These are phyloP conservation scores for Debaryomyces hansenii DNA, from an alignment of 805 yeast genomes.

Conservation along the genomic window DNA sequence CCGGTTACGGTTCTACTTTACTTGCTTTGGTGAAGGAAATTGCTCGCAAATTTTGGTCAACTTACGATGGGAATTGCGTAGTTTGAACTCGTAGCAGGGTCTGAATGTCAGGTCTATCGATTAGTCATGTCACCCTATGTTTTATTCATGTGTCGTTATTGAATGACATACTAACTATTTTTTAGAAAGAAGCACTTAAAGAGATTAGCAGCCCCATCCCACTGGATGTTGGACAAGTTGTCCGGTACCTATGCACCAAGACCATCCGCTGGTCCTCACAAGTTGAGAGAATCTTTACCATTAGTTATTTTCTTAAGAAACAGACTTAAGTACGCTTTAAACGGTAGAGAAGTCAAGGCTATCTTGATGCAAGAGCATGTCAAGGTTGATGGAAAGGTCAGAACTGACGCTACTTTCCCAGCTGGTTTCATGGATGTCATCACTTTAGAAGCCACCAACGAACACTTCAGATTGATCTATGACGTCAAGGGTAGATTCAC, in stretches of 20 bases:
- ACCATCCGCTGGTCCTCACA: constrained; percentile 99
- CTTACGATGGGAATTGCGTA: neutral
- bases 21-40: neutral
- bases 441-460: constrained; percentile 96
- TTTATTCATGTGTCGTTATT: neutral
- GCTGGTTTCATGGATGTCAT: constrained; percentile 99
- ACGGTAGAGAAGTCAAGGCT: constrained; percentile 98
- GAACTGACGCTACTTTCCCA: constrained; percentile 99
- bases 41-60: neutral
- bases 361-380: constrained; percentile 98
- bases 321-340: constrained; percentile 97
- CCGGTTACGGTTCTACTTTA: neutral
- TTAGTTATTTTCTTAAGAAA: constrained; percentile 95
- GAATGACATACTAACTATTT: constrained; percentile 26
- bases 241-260: constrained; percentile 99
- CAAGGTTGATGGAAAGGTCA: constrained; percentile 98
- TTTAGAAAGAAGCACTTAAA: constrained; percentile 94
- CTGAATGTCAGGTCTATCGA: neutral
- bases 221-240: constrained; percentile 99
- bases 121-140: neutral
- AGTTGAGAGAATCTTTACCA: constrained; percentile 97
- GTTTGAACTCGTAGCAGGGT: neutral
- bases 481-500: constrained; percentile 99
- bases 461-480: constrained; percentile 98
- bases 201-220: constrained; percentile 99